Evolutionary conservation across 441 rosid species (phyloP), one percentile per base, ranked within the genome.

Genomic region (Viola pubescens): DNA sequence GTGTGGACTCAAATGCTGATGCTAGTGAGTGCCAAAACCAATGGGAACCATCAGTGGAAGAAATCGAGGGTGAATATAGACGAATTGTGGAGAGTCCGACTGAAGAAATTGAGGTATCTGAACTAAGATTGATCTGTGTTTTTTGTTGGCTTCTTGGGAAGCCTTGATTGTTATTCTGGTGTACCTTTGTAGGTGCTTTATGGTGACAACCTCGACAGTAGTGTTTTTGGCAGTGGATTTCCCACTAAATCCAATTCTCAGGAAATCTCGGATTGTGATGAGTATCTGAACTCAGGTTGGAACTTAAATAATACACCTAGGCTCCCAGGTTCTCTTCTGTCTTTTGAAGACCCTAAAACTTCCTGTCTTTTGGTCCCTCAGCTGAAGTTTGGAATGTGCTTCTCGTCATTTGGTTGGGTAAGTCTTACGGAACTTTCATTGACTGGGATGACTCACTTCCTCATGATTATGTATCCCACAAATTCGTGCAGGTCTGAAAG

Each of bases 361-460:
- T 75, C 72, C 44, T 57, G 61, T 52, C 4, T 75, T 60, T 60
- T 72, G 54, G 81, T 70, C 59, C 86, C 94, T 81, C 78, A 67
- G 56, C 66, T 86, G 60, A 76, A 54, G 38, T 49, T 89, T 59
- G 96, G 96, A 70, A 86, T 81, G 86, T 85, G 84, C 76, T 78
- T 82, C 65, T 66, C 92, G 40, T 78, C 92, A 39, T 72, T 70
- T 62, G 48, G 43, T 42, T 84, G 96, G 94, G 94, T 89, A 79
- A 81, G 88, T 66, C 67, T 51, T 37, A 12, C 11, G 48, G 40
- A 54, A 19, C 1, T 59, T 61, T 54, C 53, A 8, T 59, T 60
- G 26, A 19, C 26, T 19, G 26, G 26, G 26, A 19, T 19, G 26
- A 19, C 1, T 19, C 26, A 19, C 26, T 19, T 19, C 26, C 26